Evolutionary conservation across 768 basidiomycete genomes (phyloP), one percentile per base, ranked within the genome.

Genomic region (Podaxis carcinomalis): DNA sequence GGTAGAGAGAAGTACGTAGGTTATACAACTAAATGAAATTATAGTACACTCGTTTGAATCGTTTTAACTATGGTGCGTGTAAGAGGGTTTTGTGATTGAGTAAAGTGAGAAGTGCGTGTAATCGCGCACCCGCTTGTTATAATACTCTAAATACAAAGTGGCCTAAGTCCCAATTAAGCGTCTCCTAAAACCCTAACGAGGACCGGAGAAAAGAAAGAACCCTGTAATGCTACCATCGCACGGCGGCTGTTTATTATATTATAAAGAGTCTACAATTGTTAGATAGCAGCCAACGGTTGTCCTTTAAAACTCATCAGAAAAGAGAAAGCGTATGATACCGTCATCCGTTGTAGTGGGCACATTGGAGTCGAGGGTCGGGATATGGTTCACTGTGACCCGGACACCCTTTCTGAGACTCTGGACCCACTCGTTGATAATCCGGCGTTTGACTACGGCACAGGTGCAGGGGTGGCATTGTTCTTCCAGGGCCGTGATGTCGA

Each of bases 381-480:
- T 35, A 32, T 60, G 28, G 28, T 16, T 23, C 3, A 59, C 14
- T 13, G 11, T 36, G 6, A 53, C 19, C 2, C 44, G 51, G 2
- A 60, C 39, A 19, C 9, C 37, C 7, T 39, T 28, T 14, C 36
- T 27, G 0, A 60, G 32, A 10, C 28, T 46, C 5, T 46, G 40
- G 0, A 53, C 42, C 59, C 59, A 60, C 23, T 53, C 59, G 36
- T 60, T 53, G 3, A 60, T 44, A 6, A 60, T 46, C 25, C 52
- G 40, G 11, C 42, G 39, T 23, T 60, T 60, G 40, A 53, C 39
- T 3, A 35, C 19, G 39, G 39, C 40, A n/a, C 59, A 60, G 2
- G 59, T 54, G 51, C 59, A 60, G 10, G 59, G 59, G 16, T 60
- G 42, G 7, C 59, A 60, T 19, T 60, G 39, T 60, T 60, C 59